Evolutionary conservation across 306 rosid species (phyloP), one percentile per base, ranked within the genome.

Genomic region (Potentilla sterilis): DNA sequence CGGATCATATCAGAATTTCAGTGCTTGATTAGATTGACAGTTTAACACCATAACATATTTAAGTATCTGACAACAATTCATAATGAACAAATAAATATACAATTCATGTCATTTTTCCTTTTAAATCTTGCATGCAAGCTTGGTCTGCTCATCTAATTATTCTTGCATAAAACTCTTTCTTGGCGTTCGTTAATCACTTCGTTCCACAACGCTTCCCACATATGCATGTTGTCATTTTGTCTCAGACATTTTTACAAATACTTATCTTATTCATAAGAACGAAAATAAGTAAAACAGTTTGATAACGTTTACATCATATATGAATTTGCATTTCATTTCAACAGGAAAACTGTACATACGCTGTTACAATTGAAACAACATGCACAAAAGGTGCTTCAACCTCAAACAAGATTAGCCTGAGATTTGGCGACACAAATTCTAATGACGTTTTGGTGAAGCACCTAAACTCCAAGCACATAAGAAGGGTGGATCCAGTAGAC

Each of bases 311-410:
- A 54, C 3, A 7, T 55, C 15, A 58, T 24, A 5, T 28, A 5
- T 34, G 13, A 21, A 46, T 43, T 44, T 8, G 38, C 3, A 47
- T 69, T 48, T 28, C 59, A n/a, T 37, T 24, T 3, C 2, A n/a
- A 54, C 83, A 88, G 93, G 76, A 81, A 75, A 87, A 73, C 22
- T 93, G 98, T 78, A 85, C 84, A 13, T 93, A 93, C 59, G 73
- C 79, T 5, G 86, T 93, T 35, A 88, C 92, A 1, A 43, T 93
- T 13, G 87, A 88, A 79, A 93, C 94, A 41, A 86, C 96, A 32
- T 93, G 97, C 91, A 86, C 86, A 12, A 74, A 79, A 82, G 98
- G 97, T 12, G 98, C 93, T 0, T 93, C 87, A 55, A 93, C 98
- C 43, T 84, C 92, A 75, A 85, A 78, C 84, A 77, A 34, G 67